Percentiles rank a stretch among this genome's conserved stretches.
phyloP scores from a whole-genome alignment of 2,329 filamentous ascomycete species.

The Westerdykella ornata region DNA sequence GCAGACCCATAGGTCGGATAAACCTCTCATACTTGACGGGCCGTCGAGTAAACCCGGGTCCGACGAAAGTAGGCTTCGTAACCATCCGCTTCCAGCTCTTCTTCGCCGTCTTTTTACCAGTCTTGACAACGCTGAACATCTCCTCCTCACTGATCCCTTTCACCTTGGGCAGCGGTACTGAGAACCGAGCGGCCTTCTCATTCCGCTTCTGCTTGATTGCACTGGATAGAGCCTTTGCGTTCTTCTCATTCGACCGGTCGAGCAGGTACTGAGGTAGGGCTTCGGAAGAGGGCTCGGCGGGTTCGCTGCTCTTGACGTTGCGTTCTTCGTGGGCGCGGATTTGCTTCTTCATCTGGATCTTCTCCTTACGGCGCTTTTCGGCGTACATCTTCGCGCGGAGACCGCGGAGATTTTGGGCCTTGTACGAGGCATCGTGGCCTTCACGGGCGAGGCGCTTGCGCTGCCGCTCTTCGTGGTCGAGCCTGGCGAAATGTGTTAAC shows the following conservation, averaged over 20 bases:
- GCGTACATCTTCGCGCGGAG: conserved; percentile 88
- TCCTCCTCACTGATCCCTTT: conserved; percentile 90
- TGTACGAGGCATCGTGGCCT: conserved; percentile 77
- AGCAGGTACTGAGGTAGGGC: conserved; percentile 90
- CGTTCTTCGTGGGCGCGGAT: conserved; percentile 91
- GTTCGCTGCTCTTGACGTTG: conserved; percentile 79
- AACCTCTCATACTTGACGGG: conserved; percentile 65
- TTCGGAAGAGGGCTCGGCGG: conserved; percentile 69
- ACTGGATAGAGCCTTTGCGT: conserved; percentile 67
- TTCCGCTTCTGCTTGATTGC: conserved; percentile 91
- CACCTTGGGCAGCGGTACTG: conserved; percentile 88
- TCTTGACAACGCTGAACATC: conserved; percentile 96
- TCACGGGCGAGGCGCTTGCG: conserved; percentile 86
- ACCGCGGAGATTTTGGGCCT: conserved; percentile 89
- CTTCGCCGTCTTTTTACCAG: conserved; percentile 78
- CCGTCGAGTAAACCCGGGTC: conserved; percentile 78
- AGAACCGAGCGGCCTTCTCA: conserved; percentile 88
- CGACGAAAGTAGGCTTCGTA: conserved; percentile 83
- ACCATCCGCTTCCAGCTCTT: conserved; percentile 72
- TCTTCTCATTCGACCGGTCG: conserved; percentile 65
- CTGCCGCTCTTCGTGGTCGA: conserved; percentile 80
- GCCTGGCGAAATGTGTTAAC: conserved; percentile 35
- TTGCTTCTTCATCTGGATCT: conserved; percentile 48
- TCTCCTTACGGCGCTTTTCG: conserved; percentile 91
- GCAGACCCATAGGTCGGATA: conserved; percentile 23